Evolutionary conservation across 176 grass and related monocot genomes (phyloP), one percentile per base, ranked within the genome.

Genomic region (Rhynchospora tenuis): DNA sequence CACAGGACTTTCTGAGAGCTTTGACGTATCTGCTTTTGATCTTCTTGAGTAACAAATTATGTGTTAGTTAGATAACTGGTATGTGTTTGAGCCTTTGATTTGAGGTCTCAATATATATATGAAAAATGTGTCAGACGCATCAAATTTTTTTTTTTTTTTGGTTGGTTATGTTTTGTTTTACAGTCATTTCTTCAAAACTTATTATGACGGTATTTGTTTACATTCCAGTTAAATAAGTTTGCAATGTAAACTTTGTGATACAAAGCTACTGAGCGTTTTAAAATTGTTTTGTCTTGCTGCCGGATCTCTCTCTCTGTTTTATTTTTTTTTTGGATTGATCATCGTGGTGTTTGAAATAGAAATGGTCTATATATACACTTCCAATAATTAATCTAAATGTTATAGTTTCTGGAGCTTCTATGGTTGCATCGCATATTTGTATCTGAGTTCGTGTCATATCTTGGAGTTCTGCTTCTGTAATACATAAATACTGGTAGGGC

Each of bases 1-100:
- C 75, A 22, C 75, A 11, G 75, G 75, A 12, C 45, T 80, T 4
- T 80, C 75, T 31, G 75, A 80, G 24, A 80, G 45, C 45, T 54
- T 52, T n/a, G n/a, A 54, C 22, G 10, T 80, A n/a, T 26, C 38
- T 2, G 75, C 75, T 26, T 80, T 80, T 19, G 75, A 54, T 31
- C 54, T 56, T 5, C 15, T 56, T 1, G 54, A 56, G 13, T 56
- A 56, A 56, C 54, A 56, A 1, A 16, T 56, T 2, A 4, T 56
- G 4, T 19, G 15, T 16, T 56, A 19, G 12, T 5, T 16, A 16
- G 16, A 33, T 33, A 33, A 33, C 31, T 33, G 31, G 31, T 33
- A 33, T 33, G 54, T 0, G 3, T 56, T 56, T 56, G 54, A 56
- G 3, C n/a, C n/a, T n/a, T n/a, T n/a, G n/a, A n/a, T n/a, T n/a